Evolutionary conservation across 2,329 filamentous ascomycete genomes (phyloP).

Genomic region (Talaromyces marneffei): DNA sequence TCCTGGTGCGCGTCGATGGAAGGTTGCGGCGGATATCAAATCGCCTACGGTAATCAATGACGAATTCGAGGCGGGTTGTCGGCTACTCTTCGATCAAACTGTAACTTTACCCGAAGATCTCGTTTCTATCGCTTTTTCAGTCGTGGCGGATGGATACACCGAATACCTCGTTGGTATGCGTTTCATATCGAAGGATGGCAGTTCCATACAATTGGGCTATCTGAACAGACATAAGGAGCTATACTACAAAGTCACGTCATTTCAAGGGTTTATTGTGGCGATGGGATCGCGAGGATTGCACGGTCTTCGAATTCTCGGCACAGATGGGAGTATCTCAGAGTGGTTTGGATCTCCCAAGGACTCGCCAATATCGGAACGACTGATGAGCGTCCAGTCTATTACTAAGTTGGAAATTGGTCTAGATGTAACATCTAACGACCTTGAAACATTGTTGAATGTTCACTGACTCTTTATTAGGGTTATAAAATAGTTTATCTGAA

Average conservation of each 20-base stretch:
- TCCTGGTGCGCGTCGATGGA: neutral
- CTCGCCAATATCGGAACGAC: conserved; percentile 6
- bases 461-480: conserved; percentile 2
- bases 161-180: conserved; percentile 12
- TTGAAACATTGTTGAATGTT: neutral
- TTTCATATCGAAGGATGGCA: conserved; percentile 4
- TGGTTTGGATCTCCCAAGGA: conserved; percentile 9
- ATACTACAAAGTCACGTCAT: neutral
- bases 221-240: neutral
- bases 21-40: conserved; percentile 12
- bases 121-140: conserved; percentile 1
- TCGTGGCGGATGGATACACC: neutral
- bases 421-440: neutral
- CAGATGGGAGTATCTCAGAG: neutral
- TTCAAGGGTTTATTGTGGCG: conserved; percentile 9
- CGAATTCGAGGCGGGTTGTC: neutral
- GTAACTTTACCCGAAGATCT: conserved; percentile 2
- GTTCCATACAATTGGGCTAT: conserved; percentile 4
- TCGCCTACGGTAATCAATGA: neutral
- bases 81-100: conserved; percentile 11
- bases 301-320: conserved; percentile 7
- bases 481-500: conserved; percentile 10
- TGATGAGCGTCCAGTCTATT: neutral
- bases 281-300: conserved; percentile 10
- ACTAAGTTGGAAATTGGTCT: neutral